Evolutionary conservation across 2,329 filamentous ascomycete species (phyloP), one percentile per base, ranked within the genome.

Genomic region (Fusarium sp.): DNA sequence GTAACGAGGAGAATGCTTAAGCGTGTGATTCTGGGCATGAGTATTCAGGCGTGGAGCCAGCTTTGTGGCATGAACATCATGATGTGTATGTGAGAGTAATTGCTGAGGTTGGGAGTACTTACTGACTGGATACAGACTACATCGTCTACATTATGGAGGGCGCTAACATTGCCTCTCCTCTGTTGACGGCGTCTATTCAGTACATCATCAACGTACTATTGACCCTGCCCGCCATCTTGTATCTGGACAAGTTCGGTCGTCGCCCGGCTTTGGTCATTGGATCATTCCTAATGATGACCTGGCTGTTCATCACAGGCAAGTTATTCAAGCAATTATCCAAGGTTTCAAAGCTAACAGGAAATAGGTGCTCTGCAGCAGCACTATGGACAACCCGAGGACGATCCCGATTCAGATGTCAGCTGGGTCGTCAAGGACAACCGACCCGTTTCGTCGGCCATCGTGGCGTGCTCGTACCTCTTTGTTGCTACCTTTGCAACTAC

Each of bases 121-220:
- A 30, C 66, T 70, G 43, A 74, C 73, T 65, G 33, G 50, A 17
- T 22, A 17, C 33, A 81, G 80, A 89, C 77, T 90, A 90, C 71
- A 88, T 90, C 45, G 86, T 90, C 4, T 91, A 90, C 77, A 88
- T 91, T 70, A 89, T 91, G 87, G 84, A 89, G 67, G 85, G 86
- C 7, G 88, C 89, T 4, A 85, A 88, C 35, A 88, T 91, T 60
- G 86, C 84, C 2, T 86, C 88, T 17, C 87, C 88, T 4, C 85
- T 92, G 9, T 82, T 90, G n/a, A 90, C 89, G 1, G 87, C 89
- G 0, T 88, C 88, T 0, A 90, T 92, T 25, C 89, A 91, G 76
- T 92, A 91, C 75, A 85, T 92, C 66, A 90, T 92, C 80, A 92
- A 92, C 76, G 89, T 91, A 0, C 83, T 84, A 17, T 82, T 91